phyloP scores from a whole-genome alignment of 2,329 filamentous ascomycete species.

The Knoxdaviesia capensis region DNA sequence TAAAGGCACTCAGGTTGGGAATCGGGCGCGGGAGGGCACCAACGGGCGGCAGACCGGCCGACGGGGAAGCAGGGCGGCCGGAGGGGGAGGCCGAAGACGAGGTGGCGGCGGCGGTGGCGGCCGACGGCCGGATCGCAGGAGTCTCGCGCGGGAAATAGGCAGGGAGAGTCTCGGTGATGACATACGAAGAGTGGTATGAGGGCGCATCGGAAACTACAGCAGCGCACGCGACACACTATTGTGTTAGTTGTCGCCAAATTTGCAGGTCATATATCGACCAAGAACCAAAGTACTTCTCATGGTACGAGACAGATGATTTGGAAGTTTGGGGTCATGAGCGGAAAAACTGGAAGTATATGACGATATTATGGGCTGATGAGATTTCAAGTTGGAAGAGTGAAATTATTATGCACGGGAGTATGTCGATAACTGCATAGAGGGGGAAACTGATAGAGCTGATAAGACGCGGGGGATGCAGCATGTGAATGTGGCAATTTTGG shows the following conservation, averaged over 20 bases:
- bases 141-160: slow-evolving; percentile 23
- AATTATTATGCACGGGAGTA: too few species aligned
- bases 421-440: too few species aligned
- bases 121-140: slow-evolving; percentile 5
- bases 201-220: slow-evolving; percentile 40
- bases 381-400: too few species aligned
- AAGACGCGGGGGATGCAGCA: neutral
- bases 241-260: too few species aligned
- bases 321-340: too few species aligned
- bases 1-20: slow-evolving; percentile 30
- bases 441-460: too few species aligned
- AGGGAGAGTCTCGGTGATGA: slow-evolving; percentile 24
- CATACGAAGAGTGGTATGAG: slow-evolving; percentile 32
- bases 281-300: too few species aligned
- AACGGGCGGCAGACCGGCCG: slow-evolving; percentile 27
- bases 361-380: too few species aligned
- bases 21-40: slow-evolving; percentile 18
- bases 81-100: slow-evolving; percentile 3
- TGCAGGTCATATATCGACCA: too few species aligned
- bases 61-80: slow-evolving; percentile 3
- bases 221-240: neutral
- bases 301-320: too few species aligned
- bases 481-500: slow-evolving; percentile 1
- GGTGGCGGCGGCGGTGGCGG: slow-evolving; percentile 5
- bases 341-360: too few species aligned